Conservation (phyloP, 208 protist genomes). For the Crithidia bombi region DNA sequence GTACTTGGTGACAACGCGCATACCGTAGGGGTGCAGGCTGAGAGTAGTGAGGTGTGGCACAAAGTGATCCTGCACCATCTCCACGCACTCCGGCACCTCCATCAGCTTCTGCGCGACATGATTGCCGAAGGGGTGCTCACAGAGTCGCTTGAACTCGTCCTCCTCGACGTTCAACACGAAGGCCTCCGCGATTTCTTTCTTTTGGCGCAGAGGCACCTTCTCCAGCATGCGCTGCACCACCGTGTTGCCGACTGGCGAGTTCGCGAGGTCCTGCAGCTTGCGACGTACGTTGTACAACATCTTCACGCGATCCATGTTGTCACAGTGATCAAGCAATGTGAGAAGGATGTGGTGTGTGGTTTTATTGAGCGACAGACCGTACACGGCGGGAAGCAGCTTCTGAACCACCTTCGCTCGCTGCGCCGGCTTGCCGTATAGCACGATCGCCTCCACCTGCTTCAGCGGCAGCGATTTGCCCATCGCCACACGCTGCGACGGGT, state of each 20-base stretch:
- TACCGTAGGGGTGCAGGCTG: constrained; percentile 62
- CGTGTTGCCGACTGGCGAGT: constrained; percentile 77
- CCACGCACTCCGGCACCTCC: constrained; percentile 63
- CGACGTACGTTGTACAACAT: constrained; percentile 83
- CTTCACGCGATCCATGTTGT: constrained; percentile 77
- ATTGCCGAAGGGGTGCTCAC: constrained; percentile 86
- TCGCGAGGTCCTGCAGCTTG: constrained; percentile 75
- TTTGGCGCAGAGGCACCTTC: constrained; percentile 71
- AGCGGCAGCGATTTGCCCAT: constrained; percentile 81
- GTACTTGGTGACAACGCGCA: constrained; percentile 82
- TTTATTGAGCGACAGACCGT: constrained; percentile 77
- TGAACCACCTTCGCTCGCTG: constrained; percentile 86
- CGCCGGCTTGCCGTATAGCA: constrained; percentile 83
- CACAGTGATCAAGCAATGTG: constrained; percentile 74
- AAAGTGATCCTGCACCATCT: constrained; percentile 63
- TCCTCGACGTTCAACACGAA: constrained; percentile 82
- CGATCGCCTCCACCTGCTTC: constrained; percentile 87
- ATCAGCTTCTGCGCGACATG: constrained; percentile 88
- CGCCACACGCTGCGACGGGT: constrained; percentile 81
- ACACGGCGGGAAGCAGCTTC: constrained; percentile 72
- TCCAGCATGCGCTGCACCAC: constrained; percentile 86
- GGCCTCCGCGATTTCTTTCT: constrained; percentile 81
- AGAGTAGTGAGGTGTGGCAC: constrained; percentile 45
- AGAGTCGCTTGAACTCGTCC: constrained; percentile 79
- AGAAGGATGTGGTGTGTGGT: constrained; percentile 81